phyloP scores from a whole-genome alignment of 2,329 filamentous ascomycete species.

The Podosphaera aphanis region DNA sequence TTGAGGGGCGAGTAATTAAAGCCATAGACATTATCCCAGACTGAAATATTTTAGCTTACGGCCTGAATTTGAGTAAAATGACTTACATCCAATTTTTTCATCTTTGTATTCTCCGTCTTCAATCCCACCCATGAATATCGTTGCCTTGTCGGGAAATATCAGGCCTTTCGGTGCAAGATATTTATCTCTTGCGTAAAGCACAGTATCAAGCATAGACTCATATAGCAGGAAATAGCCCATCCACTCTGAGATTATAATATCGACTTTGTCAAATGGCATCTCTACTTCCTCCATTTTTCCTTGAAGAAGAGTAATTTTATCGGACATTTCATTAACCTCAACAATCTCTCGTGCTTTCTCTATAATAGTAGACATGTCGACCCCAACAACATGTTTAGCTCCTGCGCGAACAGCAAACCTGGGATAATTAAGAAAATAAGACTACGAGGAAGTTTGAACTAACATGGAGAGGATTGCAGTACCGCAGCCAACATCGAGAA shows the following conservation, averaged over 20 bases:
- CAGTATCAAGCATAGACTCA: constrained; percentile 96
- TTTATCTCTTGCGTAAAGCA: constrained; percentile 82
- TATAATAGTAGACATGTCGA: constrained; percentile 99
- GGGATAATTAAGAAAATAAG: constrained; percentile 3
- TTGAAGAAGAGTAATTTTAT: constrained; percentile 93
- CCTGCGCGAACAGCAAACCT: constrained; percentile 95
- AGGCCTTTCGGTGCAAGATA: constrained; percentile 71
- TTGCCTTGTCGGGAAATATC: constrained; percentile 98
- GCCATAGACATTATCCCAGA: constrained; percentile 98
- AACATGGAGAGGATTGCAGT: constrained; percentile 98
- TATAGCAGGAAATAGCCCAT: constrained; percentile 99
- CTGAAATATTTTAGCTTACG: constrained; percentile 24
- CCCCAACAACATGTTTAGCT: constrained; percentile 94
- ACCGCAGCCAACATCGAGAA: constrained; percentile 92
- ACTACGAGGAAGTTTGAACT: constrained; percentile 15
- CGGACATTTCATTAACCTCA: constrained; percentile 66
- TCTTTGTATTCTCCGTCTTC: constrained; percentile 99
- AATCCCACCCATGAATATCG: constrained; percentile 87
- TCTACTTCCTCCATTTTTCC: constrained; percentile 99
- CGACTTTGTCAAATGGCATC: constrained; percentile 81
- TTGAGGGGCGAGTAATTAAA: constrained; percentile 94
- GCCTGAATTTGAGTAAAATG: background rate
- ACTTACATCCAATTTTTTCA: constrained; percentile 95
- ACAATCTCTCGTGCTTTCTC: constrained; percentile 96
- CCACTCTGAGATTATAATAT: constrained; percentile 99